Percentiles rank a stretch among this genome's conserved stretches.
Evolutionary conservation across 2,329 filamentous ascomycete genomes (phyloP).

Genomic region (Penicillium sp.): DNA sequence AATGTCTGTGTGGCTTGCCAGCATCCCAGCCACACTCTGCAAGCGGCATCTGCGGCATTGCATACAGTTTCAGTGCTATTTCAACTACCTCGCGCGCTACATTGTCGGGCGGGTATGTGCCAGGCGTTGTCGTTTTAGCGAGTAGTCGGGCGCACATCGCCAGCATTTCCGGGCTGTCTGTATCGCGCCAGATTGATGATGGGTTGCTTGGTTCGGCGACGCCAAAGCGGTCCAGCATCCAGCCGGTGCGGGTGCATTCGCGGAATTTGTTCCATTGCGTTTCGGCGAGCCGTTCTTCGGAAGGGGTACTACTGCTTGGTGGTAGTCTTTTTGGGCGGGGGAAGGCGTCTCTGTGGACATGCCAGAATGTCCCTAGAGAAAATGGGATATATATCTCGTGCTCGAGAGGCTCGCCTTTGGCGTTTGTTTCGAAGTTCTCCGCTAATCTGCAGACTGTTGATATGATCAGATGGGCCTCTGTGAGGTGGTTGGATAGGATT

Average conservation of each 20-base stretch:
- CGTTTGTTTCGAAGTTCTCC: not conserved
- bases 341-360: not conserved
- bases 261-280: not conserved
- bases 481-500: not conserved
- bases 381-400: not conserved
- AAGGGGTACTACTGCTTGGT: not conserved
- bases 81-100: not conserved
- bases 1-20: not conserved
- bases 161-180: not conserved
- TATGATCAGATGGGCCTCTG: not conserved
- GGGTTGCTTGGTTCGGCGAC: not conserved
- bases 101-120: not conserved
- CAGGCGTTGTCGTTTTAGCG: not conserved
- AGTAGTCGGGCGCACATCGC: not conserved
- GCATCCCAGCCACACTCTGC: not conserved
- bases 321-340: not conserved
- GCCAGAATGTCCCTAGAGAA: not conserved
- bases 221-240: not conserved
- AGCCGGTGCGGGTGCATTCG: not conserved
- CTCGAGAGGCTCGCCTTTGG: not conserved
- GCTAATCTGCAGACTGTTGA: not conserved
- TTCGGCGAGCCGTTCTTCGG: not conserved
- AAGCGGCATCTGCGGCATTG: not conserved
- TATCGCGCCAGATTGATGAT: not conserved
- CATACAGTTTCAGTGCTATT: not conserved